Percentiles rank a stretch among this genome's conserved stretches.
These are phyloP conservation scores for Cladosporium sphaerospermum DNA, from an alignment of 2,329 filamentous ascomycete genomes.

Conservation along the genomic window DNA sequence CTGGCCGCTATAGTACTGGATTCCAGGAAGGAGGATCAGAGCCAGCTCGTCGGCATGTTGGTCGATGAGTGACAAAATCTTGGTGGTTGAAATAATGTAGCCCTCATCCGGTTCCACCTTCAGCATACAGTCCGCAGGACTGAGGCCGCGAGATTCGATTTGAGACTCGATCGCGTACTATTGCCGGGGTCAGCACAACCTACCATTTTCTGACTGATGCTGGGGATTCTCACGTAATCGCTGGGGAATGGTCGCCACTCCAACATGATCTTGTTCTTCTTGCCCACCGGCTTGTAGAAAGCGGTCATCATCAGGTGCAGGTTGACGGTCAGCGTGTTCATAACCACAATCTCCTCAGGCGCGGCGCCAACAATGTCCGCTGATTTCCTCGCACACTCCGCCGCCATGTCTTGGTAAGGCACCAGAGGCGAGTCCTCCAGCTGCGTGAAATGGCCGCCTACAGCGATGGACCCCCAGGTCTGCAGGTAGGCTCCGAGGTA, in stretches of 20 bases:
- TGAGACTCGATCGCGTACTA: conserved; percentile 83
- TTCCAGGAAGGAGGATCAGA: conserved; percentile 72
- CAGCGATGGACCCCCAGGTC: conserved; percentile 78
- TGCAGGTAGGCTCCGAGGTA: conserved; percentile 67
- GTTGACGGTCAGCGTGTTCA: conserved; percentile 80
- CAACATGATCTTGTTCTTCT: conserved; percentile 70
- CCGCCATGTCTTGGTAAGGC: conserved; percentile 73
- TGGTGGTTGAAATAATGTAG: conserved; percentile 60
- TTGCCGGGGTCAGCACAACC: background rate
- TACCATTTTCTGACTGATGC: background rate
- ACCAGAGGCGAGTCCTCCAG: conserved; percentile 55
- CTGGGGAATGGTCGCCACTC: conserved; percentile 87
- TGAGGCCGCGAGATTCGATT: conserved; percentile 62
- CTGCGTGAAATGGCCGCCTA: conserved; percentile 55
- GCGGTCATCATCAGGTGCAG: conserved; percentile 77
- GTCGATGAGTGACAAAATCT: conserved; percentile 68
- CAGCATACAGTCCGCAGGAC: conserved; percentile 64
- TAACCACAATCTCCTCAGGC: conserved; percentile 70
- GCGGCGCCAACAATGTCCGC: conserved; percentile 68
- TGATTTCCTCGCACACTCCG: conserved; percentile 62
- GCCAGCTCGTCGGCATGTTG: conserved; percentile 66
- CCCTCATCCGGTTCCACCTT: conserved; percentile 57
- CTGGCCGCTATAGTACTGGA: conserved; percentile 91
- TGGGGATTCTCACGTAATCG: conserved; percentile 58
- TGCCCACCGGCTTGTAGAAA: conserved; percentile 66